Conservation (phyloP, 2,329 filamentous ascomycete genomes). For the Xylariaceae sp. region DNA sequence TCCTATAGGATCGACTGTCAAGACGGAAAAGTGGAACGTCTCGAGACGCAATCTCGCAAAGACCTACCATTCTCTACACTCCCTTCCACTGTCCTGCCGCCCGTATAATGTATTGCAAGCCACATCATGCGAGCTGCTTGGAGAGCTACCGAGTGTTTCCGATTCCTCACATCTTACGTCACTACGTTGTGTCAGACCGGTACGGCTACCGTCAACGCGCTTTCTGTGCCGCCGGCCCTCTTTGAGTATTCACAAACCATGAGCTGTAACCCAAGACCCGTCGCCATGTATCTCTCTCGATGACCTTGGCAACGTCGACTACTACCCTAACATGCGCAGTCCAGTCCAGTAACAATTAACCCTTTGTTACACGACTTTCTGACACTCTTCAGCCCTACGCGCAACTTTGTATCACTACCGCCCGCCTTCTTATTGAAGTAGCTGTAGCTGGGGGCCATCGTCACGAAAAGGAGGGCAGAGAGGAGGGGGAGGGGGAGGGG, state of each 20-base stretch:
- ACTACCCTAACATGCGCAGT: conserved; percentile 17
- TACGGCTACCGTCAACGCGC: not conserved
- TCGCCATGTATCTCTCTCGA: conserved; percentile 3
- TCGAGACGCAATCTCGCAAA: conserved; percentile 14
- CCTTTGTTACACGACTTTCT: conserved; percentile 18
- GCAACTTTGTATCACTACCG: conserved; percentile 16
- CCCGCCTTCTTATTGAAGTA: not conserved
- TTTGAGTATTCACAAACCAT: not conserved
- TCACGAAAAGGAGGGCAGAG: not conserved
- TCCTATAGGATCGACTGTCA: not conserved
- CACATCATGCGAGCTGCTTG: conserved; percentile 1
- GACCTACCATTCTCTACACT: conserved; percentile 6
- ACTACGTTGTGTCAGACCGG: conserved; percentile 10
- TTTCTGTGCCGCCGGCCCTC: not conserved
- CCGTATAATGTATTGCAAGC: conserved; percentile 1
- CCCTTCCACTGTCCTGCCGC: conserved; percentile 1
- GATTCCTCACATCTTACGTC: conserved; percentile 3
- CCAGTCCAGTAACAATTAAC: not conserved
- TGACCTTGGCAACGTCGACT: conserved; percentile 13
- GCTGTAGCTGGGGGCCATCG: not conserved
- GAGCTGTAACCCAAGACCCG: not conserved
- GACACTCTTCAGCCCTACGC: conserved; percentile 19
- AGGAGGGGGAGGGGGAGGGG: too few relatives aligned
- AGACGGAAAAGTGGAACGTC: not conserved
- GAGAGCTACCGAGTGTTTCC: not conserved